Base-by-base conservation (phyloP, 306 rosid genomes). In the Oxytropis ochrocephala region DNA sequence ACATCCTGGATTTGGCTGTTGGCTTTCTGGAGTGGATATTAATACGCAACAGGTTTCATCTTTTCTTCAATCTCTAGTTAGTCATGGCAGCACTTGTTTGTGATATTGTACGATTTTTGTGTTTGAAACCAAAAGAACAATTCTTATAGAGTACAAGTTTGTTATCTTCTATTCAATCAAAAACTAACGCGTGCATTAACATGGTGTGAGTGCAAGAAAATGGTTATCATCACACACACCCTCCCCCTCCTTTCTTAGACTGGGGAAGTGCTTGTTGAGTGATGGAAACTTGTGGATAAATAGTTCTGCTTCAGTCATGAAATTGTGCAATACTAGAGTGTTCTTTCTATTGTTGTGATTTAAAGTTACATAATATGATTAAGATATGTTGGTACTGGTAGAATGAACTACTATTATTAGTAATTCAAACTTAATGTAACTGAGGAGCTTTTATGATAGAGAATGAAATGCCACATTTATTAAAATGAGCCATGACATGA, bases 1-100 rank as follows among this genome's bases (percentile, higher is more conserved):
- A n/a, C n/a, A n/a, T n/a, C n/a, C n/a, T n/a, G n/a, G n/a, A n/a
- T n/a, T n/a, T n/a, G n/a, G n/a, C 64, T 93, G 98, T 75, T 93
- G 98, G 98, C 94, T 93, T 49, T 93, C 98, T 75, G 98, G 98
- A 72, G 97, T 93, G 32, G 98, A 93, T 72, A 93, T 90, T 52
- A 93, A 93, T 75, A 93, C 98, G 1, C 98, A 93, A 76, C 98
- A 93, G 97, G 98, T 92, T 84, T 73, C 33, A 5, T 17, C 24
- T 27, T 57, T 27, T 74, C 63, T 75, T 43, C 10, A 5, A 4
- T 13, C 65, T 60, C 42, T 43, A 5, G 10, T 27, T 70, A 12
- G 14, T 58, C 3, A 6, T 46, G 38, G 62, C 8, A 8, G 14
- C 48, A n/a, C 30, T 46, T 17, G 21, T 48, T 58, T 74, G 55